Evolutionary conservation across 108 stramenopile genomes (phyloP).

Genomic region (Nannochloropsis gaditana): DNA sequence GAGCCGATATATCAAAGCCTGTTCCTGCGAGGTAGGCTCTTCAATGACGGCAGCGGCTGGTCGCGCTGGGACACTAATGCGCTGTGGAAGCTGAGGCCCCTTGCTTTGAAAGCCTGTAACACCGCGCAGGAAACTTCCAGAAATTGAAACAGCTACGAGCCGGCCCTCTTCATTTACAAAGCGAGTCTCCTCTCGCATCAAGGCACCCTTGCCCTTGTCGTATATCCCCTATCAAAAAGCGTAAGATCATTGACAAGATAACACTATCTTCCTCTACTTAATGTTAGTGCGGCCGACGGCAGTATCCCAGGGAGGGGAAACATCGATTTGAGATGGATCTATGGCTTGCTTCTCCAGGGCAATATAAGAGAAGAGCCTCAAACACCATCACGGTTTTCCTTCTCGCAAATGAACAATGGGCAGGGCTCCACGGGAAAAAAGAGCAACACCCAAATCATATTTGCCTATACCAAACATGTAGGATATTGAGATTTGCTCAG

Average conservation of each 20-base stretch:
- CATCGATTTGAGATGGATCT: not conserved
- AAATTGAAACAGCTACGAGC: conserved; percentile 19
- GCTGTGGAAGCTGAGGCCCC: too few species aligned
- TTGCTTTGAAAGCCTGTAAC: not conserved
- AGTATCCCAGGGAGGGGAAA: too few species aligned
- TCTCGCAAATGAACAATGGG: not conserved
- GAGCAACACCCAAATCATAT: conserved; percentile 20
- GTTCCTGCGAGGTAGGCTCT: conserved; percentile 55
- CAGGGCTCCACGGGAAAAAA: not conserved
- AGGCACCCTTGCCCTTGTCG: conserved; percentile 24
- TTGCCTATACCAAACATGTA: not conserved
- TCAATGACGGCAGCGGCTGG: conserved; percentile 29
- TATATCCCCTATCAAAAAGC: conserved; percentile 22
- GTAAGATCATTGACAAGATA: too few species aligned
- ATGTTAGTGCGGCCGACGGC: too few species aligned
- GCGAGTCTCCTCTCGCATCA: conserved; percentile 25
- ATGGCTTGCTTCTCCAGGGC: not conserved
- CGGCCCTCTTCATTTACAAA: conserved; percentile 20
- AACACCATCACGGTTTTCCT: not conserved
- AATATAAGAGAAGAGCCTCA: not conserved
- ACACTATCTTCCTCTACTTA: too few species aligned
- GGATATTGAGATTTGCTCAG: too few species aligned
- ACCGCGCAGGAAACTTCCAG: conserved; percentile 31
- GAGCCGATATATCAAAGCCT: conserved; percentile 74
- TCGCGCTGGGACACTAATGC: conserved; percentile 6